Base-by-base conservation (phyloP, 129 eudicot genomes). In the Ambrosia artemisiifolia region DNA sequence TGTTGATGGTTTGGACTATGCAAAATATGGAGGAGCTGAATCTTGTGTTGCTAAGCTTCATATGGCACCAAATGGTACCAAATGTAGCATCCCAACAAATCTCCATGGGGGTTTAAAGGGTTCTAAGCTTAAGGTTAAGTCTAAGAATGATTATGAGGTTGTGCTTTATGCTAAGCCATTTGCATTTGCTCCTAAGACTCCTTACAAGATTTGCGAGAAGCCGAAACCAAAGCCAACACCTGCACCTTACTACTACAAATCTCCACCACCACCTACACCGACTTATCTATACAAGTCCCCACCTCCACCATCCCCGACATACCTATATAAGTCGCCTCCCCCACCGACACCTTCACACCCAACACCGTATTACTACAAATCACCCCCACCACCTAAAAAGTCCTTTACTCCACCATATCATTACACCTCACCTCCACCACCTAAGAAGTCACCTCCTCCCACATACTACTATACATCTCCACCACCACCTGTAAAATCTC, bases 31-130 rank as follows among this genome's bases (percentile, higher is more conserved):
- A 75, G 90, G 95, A 67, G 89, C 82, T 1, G 59, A 82, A 76
- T 90, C 88, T 42, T 88, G 95, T 79, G 77, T 50, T 28, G 95
- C 95, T 59, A 85, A 83, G 59, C 87, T 86, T 36, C 82, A 86
- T 69, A 67, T 34, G 71, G 70, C 91, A 59, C 91, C 91, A 8
- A 77, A 82, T 66, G 81, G 73, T 35, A 82, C 91, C 48, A 80
- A 80, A 32, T 86, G 91, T 49, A 83, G 28, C 59, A 71, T 86
- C 11, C 87, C 91, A 12, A 86, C 87, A 38, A 55, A 83, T 38
- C 83, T 86, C 11, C 84, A 88, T 32, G 80, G 75, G 55, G 95
- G 95, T 12, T 77, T 80, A 13, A 78, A 83, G 75, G 95, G 95
- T 40, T 85, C 88, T 13, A 5, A 63, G 40, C 83, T 85, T 18